phyloP scores from a whole-genome alignment of 1,284 basidiomycete genomes.

The Calocybe gambosa region DNA sequence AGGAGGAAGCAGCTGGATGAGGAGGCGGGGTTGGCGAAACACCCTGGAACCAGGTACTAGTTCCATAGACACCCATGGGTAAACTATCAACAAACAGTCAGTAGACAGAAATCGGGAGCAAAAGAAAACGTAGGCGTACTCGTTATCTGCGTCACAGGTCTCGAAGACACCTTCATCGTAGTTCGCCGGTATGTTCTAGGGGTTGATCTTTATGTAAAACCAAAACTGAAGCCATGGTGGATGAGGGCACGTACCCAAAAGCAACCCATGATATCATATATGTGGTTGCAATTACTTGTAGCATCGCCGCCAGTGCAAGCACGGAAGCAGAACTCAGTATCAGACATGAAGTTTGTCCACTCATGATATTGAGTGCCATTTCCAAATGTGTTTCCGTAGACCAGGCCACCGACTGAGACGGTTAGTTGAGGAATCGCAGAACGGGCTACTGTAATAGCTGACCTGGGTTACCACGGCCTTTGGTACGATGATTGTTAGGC shows the following conservation, averaged over 20 bases:
- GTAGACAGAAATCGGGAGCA: neutral
- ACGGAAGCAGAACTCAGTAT: constrained; percentile 56
- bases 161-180: constrained; percentile 45
- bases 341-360: constrained; percentile 51
- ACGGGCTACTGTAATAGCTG: constrained; percentile 12
- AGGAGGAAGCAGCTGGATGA: constrained; percentile 42
- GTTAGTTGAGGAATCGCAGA: neutral
- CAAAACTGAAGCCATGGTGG: neutral
- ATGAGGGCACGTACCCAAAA: constrained; percentile 33
- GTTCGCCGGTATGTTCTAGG: constrained; percentile 49
- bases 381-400: constrained; percentile 53
- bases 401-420: constrained; percentile 44
- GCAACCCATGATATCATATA: constrained; percentile 53
- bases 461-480: constrained; percentile 39
- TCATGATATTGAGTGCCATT: constrained; percentile 45
- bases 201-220: neutral
- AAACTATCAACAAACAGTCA: constrained; percentile 23
- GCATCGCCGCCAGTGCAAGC: constrained; percentile 55
- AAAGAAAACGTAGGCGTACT: constrained; percentile 24
- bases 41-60: constrained; percentile 55
- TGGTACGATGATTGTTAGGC: neutral
- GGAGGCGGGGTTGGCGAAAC: constrained; percentile 42
- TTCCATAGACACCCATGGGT: constrained; percentile 60
- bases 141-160: constrained; percentile 42
- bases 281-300: constrained; percentile 50